Percentiles rank a stretch among this genome's conserved stretches.
Evolutionary conservation across 495 filamentous ascomycete genomes (phyloP).

Genomic region (Penicillium longicatenatum): DNA sequence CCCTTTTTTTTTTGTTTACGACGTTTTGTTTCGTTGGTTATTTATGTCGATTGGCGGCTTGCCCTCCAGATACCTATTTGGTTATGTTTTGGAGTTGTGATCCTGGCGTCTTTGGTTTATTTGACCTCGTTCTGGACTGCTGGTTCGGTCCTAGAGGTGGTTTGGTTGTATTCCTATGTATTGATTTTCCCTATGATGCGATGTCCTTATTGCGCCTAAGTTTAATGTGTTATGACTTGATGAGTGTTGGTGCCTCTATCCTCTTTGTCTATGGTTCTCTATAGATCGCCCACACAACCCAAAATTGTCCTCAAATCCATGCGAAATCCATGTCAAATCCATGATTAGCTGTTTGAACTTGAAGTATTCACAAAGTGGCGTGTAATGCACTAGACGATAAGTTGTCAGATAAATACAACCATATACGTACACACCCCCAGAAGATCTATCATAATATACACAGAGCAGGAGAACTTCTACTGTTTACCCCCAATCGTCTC

Average conservation of each 20-base stretch:
- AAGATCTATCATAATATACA: conserved; percentile 17
- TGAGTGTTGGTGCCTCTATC: conserved; percentile 8
- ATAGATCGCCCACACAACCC: background rate
- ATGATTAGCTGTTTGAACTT: background rate
- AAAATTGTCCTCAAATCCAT: background rate
- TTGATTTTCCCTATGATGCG: conserved; percentile 20
- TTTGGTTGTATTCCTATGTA: conserved; percentile 10
- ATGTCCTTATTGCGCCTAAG: conserved; percentile 13
- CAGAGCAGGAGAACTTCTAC: background rate
- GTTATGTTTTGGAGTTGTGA: background rate
- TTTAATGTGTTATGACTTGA: conserved; percentile 30
- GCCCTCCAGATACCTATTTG: background rate
- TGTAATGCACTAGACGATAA: background rate
- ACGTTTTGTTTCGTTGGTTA: background rate
- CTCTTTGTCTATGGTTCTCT: background rate
- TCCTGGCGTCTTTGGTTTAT: conserved; percentile 3
- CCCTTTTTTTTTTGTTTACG: background rate
- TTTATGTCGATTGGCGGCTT: background rate
- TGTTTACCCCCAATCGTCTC: conserved; percentile 55
- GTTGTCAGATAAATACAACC: background rate
- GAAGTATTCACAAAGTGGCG: background rate
- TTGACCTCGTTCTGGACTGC: conserved; percentile 12
- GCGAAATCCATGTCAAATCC: background rate
- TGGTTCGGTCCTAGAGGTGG: conserved; percentile 14
- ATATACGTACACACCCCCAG: conserved; percentile 2